These are phyloP conservation scores for Thecaphora thlaspeos DNA, from an alignment of 1,284 basidiomycete genomes.

Conservation along the genomic window DNA sequence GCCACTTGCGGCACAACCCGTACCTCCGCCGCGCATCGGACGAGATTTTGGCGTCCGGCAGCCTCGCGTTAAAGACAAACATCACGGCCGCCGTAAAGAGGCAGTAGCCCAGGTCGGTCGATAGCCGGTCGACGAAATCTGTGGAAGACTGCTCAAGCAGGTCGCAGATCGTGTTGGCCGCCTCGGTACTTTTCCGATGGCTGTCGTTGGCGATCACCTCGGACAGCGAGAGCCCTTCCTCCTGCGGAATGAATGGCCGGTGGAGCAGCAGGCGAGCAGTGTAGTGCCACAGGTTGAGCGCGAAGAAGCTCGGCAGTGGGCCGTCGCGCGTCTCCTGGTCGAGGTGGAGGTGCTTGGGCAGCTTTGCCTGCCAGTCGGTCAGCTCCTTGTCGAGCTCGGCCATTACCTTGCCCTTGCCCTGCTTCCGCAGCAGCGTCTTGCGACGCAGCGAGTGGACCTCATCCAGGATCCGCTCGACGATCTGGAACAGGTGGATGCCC, in stretches of 20 bases:
- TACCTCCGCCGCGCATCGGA: conserved; percentile 35
- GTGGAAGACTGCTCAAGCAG: conserved; percentile 30
- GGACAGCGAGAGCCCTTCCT: conserved; percentile 32
- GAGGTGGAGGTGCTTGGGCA: conserved; percentile 37
- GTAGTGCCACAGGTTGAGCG: conserved; percentile 46
- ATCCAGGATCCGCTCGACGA: conserved; percentile 44
- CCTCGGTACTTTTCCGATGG: conserved; percentile 34
- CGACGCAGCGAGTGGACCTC: conserved; percentile 47
- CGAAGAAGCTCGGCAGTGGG: conserved; percentile 41
- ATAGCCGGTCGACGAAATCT: conserved; percentile 42
- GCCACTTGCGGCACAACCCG: conserved; percentile 42
- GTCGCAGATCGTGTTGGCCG: conserved; percentile 46
- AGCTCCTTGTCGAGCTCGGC: conserved; percentile 42
- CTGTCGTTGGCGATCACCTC: conserved; percentile 37
- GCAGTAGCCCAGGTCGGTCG: conserved; percentile 47
- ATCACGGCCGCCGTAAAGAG: conserved; percentile 50
- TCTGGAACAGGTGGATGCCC: conserved; percentile 45
- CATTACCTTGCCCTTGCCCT: conserved; percentile 34
- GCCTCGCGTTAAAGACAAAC: conserved; percentile 48
- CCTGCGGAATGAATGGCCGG: conserved; percentile 50
- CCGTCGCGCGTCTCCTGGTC: conserved; percentile 24
- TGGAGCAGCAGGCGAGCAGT: conserved; percentile 44
- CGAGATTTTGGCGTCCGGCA: conserved; percentile 26
- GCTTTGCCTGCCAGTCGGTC: conserved; percentile 32
- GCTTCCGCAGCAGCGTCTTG: conserved; percentile 39